A percentile compares a stretch with the other conserved stretches of the same genome.
phyloP scores from a whole-genome alignment of 208 protist species.

The Borovskyia barvae region DNA sequence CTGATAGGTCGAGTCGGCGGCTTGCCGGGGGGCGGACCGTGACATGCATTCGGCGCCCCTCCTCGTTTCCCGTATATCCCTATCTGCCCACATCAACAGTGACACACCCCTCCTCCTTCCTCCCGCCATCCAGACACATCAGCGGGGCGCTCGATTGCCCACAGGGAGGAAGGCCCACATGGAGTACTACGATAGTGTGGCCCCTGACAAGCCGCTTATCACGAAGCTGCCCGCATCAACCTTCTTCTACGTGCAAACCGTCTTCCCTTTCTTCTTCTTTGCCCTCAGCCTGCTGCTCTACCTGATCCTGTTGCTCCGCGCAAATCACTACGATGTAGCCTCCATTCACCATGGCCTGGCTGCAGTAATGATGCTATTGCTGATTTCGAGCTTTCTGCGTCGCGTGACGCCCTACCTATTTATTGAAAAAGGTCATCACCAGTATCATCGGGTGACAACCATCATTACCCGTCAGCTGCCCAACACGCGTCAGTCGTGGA shows the following conservation, averaged over 20 bases:
- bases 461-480: conserved; percentile 17
- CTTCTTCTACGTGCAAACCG: conserved; percentile 15
- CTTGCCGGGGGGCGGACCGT: too few relatives aligned
- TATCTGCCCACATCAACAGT: too few relatives aligned
- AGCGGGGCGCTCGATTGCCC: too few relatives aligned
- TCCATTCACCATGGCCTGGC: neutral
- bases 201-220: conserved; percentile 13
- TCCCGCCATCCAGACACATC: too few relatives aligned
- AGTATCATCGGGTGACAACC: conserved; percentile 16
- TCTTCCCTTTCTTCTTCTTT: conserved; percentile 8
- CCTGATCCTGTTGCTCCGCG: neutral
- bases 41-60: too few relatives aligned
- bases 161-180: neutral
- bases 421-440: conserved; percentile 15
- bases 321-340: neutral
- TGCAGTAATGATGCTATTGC: conserved; percentile 1
- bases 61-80: too few relatives aligned
- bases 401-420: conserved; percentile 12
- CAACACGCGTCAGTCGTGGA: conserved; percentile 21
- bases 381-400: conserved; percentile 16
- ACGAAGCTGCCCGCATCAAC: conserved; percentile 2
- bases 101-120: too few relatives aligned
- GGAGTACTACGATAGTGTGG: conserved; percentile 19
- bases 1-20: too few relatives aligned
- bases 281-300: conserved; percentile 6